Conservation (phyloP, 1,284 basidiomycete genomes). For the Ganoderma leucocontextum region DNA sequence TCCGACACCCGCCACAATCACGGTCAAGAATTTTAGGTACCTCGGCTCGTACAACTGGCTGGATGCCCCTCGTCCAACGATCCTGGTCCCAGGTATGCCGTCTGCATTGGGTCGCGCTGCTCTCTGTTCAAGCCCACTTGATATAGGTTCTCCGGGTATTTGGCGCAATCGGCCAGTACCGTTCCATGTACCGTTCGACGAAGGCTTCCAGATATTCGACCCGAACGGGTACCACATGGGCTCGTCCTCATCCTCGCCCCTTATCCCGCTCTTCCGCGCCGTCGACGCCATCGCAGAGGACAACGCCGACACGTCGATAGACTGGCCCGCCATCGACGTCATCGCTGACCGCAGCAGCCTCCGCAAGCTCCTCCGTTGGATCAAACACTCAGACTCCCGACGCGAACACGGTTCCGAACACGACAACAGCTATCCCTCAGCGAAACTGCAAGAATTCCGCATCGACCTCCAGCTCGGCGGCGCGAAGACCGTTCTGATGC, state of each 20-base stretch:
- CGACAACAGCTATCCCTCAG: constrained; percentile 14
- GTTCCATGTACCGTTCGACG: constrained; percentile 55
- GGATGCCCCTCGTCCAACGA: constrained; percentile 50
- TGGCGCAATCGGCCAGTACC: constrained; percentile 57
- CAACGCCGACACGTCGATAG: constrained; percentile 38
- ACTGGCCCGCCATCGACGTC: constrained; percentile 60
- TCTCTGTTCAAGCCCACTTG: neutral
- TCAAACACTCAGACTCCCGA: constrained; percentile 29
- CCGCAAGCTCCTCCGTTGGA: constrained; percentile 63
- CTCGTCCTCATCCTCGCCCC: constrained; percentile 41
- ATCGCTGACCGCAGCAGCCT: constrained; percentile 65
- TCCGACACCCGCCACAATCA: neutral
- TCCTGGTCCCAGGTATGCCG: constrained; percentile 57
- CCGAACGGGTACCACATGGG: constrained; percentile 56
- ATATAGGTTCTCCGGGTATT: constrained; percentile 56
- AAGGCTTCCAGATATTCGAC: constrained; percentile 53
- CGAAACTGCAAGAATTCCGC: constrained; percentile 50
- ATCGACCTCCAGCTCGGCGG: constrained; percentile 66
- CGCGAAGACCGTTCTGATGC: constrained; percentile 57
- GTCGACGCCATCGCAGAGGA: constrained; percentile 50
- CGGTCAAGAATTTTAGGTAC: constrained; percentile 37
- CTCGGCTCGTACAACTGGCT: constrained; percentile 65
- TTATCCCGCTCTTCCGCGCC: constrained; percentile 57
- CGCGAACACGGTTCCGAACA: neutral
- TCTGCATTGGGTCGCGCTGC: neutral